A percentile compares a stretch with the other conserved stretches of the same genome.
Conservation (phyloP, 116 monocot species). For the Cymodocea nodosa region DNA sequence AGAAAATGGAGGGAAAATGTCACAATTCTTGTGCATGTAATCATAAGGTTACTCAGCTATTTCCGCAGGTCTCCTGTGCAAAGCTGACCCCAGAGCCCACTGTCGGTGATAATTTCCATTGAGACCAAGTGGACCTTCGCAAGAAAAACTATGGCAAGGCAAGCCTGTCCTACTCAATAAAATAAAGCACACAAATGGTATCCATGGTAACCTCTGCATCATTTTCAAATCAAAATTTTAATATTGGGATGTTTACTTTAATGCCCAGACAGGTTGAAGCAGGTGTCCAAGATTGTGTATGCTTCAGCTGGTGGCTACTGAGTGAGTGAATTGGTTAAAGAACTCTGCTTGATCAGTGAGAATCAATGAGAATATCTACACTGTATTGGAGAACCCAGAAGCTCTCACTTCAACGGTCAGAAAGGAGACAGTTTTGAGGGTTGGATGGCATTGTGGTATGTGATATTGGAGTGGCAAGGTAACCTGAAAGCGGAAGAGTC, state of each 20-base stretch:
- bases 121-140: conserved; percentile 38
- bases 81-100: conserved; percentile 4
- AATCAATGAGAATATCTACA: too few species aligned
- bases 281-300: too few species aligned
- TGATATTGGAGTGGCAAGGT: too few species aligned
- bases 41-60: conserved; percentile 2
- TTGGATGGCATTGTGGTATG: too few species aligned
- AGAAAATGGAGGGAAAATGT: neutral
- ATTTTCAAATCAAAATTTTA: conserved; percentile 35
- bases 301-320: too few species aligned
- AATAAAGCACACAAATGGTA: conserved; percentile 43
- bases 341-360: too few species aligned
- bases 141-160: conserved; percentile 31
- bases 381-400: too few species aligned
- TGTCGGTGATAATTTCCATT: conserved; percentile 56
- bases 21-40: neutral
- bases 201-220: conserved; percentile 33
- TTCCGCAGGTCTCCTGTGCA: conserved; percentile 36
- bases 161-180: conserved; percentile 48
- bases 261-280: too few species aligned
- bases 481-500: too few species aligned
- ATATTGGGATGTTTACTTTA: conserved; percentile 8
- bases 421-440: too few species aligned
- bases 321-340: too few species aligned
- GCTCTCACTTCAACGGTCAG: too few species aligned